Conservation (phyloP, 2,329 filamentous ascomycete species). For the Colletotrichum gloeosporioides region DNA sequence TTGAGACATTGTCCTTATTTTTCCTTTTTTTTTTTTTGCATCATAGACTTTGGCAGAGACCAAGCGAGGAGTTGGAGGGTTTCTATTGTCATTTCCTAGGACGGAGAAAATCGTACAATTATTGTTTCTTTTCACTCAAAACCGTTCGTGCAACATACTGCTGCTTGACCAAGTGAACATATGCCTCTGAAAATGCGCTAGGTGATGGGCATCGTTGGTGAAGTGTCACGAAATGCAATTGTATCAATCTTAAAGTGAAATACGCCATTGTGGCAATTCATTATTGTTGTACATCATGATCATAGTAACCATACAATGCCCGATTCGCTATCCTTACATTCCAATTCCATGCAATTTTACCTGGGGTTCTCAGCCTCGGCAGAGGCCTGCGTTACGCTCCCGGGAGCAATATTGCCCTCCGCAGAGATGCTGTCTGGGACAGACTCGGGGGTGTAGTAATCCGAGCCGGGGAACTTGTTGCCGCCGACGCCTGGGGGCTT, state of each 20-base stretch:
- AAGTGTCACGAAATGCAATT: background rate
- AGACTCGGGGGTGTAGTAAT: conserved; percentile 45
- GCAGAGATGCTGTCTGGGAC: conserved; percentile 40
- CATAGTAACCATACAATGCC: background rate
- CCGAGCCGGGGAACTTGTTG: conserved; percentile 42
- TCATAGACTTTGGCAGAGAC: background rate
- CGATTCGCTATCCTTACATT: background rate
- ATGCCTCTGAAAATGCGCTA: background rate
- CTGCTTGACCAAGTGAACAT: background rate
- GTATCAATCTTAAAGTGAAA: no score
- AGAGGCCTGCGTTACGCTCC: conserved; percentile 43
- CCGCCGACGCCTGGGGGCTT: conserved; percentile 40
- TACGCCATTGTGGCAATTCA: background rate
- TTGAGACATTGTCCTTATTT: background rate
- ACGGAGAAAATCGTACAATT: background rate
- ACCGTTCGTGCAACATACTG: background rate
- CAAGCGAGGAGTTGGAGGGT: background rate
- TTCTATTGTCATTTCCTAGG: background rate
- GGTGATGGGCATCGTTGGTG: fast-evolving
- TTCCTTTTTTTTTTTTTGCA: background rate
- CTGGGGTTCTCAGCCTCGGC: conserved; percentile 29
- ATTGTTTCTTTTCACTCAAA: background rate
- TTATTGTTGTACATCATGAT: conserved; percentile 9
- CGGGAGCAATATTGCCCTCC: conserved; percentile 45
- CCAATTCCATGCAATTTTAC: background rate